Base-by-base conservation (phyloP, 768 basidiomycete species). In the Mycena crocata region DNA sequence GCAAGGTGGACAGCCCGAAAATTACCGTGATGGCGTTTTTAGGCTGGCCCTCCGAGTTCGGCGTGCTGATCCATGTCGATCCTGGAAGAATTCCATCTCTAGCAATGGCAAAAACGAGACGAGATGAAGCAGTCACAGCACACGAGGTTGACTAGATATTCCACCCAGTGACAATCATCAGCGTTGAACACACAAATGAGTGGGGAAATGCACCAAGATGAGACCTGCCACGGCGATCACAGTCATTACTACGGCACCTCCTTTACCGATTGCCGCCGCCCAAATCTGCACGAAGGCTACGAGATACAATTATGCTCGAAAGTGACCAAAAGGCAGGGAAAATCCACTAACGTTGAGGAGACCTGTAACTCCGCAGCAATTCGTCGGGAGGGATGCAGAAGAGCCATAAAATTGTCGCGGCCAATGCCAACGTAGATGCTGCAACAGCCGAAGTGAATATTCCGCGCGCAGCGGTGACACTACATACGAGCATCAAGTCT, bases 41-140 rank as follows among this genome's bases (percentile, higher is more conserved):
- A 23, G 52, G 52, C n/a, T 55, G 52, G 9, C 52, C 35, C n/a
- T 26, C 35, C 23, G 52, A n/a, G 24, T 55, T 40, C 7, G 37
- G 35, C 17, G 35, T 37, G 52, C 52, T 55, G 35, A 55, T 55
- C 52, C 52, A 55, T 23, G 24, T 40, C 12, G 52, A 55, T 14
- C 34, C 35, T 21, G 52, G 52, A 7, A 55, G 52, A 37, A 55
- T 40, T 23, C 52, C 52, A 23, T 55, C 52, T 19, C 52, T 34
- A 19, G 52, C 52, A n/a, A 55, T 40, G 52, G 52, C 52, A 37
- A 55, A 55, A 26, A 55, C 24, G n/a, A 55, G 52, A n/a, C 52
- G 52, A 7, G 52, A 55, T 14, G 52, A 37, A 5, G 52, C 52
- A 24, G 37, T 55, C 5, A 55, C 52, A n/a, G 52, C 52, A 37